phyloP scores from a whole-genome alignment of 805 yeast species.

The Debaryomyces hansenii region DNA sequence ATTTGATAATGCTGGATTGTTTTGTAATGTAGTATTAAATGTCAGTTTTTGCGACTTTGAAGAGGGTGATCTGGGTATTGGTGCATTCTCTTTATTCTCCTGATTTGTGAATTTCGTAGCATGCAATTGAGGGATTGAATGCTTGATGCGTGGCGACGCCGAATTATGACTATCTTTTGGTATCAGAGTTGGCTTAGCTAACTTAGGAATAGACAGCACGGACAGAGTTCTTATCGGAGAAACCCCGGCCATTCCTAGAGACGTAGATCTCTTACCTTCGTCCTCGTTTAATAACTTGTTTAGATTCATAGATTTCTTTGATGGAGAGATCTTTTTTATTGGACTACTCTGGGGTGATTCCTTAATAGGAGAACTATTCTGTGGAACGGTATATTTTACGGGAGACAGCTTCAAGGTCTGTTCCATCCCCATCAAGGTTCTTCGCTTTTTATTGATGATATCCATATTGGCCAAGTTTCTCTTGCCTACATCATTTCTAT shows the following conservation, averaged over 20 bases:
- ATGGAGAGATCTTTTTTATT: conserved; percentile 37
- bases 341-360: conserved; percentile 14
- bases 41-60: conserved; percentile 22
- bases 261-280: neutral
- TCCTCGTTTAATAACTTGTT: conserved; percentile 25
- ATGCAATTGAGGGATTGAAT: neutral
- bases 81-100: neutral
- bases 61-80: conserved; percentile 26
- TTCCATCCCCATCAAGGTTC: conserved; percentile 44
- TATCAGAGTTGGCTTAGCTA: neutral
- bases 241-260: neutral
- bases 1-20: conserved; percentile 11
- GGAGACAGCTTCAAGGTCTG: conserved; percentile 20
- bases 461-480: conserved; percentile 8
- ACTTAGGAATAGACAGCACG: neutral
- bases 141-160: neutral
- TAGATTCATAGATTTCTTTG: conserved; percentile 39
- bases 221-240: neutral
- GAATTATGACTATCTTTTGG: neutral
- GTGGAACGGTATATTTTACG: neutral
- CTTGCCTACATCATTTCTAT: conserved; percentile 6
- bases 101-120: neutral
- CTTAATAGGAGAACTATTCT: neutral
- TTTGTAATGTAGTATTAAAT: conserved; percentile 10
- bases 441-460: conserved; percentile 28